Conservation (phyloP, 257 asterid genomes). For the Gynochthodes officinalis region DNA sequence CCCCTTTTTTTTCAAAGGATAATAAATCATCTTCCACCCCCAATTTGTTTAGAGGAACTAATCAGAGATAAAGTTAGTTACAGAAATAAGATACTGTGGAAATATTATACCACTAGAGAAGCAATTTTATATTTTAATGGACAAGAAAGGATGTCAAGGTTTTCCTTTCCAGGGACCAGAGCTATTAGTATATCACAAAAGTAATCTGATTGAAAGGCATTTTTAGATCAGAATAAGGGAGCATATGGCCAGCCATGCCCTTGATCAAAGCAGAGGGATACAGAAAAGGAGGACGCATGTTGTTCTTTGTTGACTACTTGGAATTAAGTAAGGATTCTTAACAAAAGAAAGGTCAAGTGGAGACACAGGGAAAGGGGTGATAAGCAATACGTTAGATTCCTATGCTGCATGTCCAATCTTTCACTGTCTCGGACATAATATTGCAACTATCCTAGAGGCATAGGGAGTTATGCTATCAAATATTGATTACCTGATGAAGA, state of each 20-base stretch:
- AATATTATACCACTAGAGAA: background rate
- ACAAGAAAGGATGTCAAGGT: background rate
- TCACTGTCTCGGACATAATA: background rate
- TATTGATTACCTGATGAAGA: background rate
- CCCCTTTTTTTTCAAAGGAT: background rate
- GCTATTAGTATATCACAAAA: constrained; percentile 4
- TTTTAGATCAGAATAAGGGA: constrained; percentile 22
- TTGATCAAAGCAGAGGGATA: constrained; percentile 28
- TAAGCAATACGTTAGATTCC: background rate
- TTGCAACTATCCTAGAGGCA: background rate
- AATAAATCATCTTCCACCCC: constrained; percentile 4
- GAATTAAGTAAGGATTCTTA: constrained; percentile 1
- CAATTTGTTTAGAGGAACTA: background rate
- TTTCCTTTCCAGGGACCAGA: background rate
- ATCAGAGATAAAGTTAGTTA: background rate
- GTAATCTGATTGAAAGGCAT: constrained; percentile 10
- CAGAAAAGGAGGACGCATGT: background rate
- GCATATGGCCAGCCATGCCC: constrained; percentile 44
- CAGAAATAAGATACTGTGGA: constrained; percentile 5
- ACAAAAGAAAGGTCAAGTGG: background rate
- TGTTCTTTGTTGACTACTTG: constrained; percentile 15
- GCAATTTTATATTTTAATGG: background rate
- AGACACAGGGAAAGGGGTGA: background rate
- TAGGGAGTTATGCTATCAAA: background rate
- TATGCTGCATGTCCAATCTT: background rate